A percentile compares a stretch with the other conserved stretches of the same genome.
Evolutionary conservation across 208 protist genomes (phyloP).

Genomic region (Crithidia thermophila): DNA sequence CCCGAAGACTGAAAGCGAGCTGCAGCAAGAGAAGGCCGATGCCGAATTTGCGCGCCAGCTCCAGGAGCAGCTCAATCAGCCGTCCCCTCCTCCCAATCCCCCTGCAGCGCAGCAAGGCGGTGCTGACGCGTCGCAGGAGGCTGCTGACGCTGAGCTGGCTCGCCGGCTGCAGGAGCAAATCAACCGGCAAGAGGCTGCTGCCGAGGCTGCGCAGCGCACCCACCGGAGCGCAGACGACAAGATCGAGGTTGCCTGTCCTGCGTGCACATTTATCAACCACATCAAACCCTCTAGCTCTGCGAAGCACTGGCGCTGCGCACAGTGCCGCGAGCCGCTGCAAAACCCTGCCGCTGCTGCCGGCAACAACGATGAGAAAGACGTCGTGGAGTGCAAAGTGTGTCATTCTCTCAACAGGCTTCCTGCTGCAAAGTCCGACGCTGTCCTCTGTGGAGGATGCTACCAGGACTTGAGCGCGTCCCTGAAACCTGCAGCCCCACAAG

Average conservation of each 20-base stretch:
- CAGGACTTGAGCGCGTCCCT: slow-evolving; percentile 36
- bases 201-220: background rate
- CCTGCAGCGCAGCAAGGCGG: background rate
- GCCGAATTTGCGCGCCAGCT: slow-evolving; percentile 59
- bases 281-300: slow-evolving; percentile 40
- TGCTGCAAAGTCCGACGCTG: slow-evolving; percentile 47
- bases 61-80: slow-evolving; percentile 58
- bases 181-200: slow-evolving; percentile 26
- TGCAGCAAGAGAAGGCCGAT: slow-evolving; percentile 62
- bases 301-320: slow-evolving; percentile 47
- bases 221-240: slow-evolving; percentile 6
- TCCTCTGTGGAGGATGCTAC: slow-evolving; percentile 73
- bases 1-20: slow-evolving; percentile 37
- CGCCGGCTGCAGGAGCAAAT: slow-evolving; percentile 40
- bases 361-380: slow-evolving; percentile 8
- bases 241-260: slow-evolving; percentile 42
- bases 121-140: slow-evolving; percentile 12
- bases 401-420: slow-evolving; percentile 64
- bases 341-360: slow-evolving; percentile 1
- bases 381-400: slow-evolving; percentile 59
- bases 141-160: slow-evolving; percentile 33
- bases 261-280: slow-evolving; percentile 68
- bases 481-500: background rate
- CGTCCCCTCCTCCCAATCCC: background rate
- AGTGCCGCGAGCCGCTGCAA: slow-evolving; percentile 51